Evolutionary conservation across 176 grass and related monocot species (phyloP).

Genomic region (sorghum (Sorghum bicolor)): Sorghum_bicolor_NCBIv3 NC_012870.2:3869501-3870000

Average conservation of each 20-base stretch:
- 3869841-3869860: constrained; percentile 84
- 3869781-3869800: constrained; percentile 76
- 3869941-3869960: constrained; percentile 47
- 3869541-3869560: not conserved
- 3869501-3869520: not conserved
- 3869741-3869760: constrained; percentile 86
- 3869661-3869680: constrained; percentile 28
- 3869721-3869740: constrained; percentile 76
- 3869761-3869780: constrained; percentile 70
- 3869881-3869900: constrained; percentile 69
- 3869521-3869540: not conserved
- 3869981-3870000: constrained; percentile 18
- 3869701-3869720: not conserved
- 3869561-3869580: constrained; percentile 52
- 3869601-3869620: constrained; percentile 85
- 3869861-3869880: constrained; percentile 75
- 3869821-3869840: constrained; percentile 69
- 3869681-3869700: not conserved
- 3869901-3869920: constrained; percentile 67
- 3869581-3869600: constrained; percentile 91
- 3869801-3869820: constrained; percentile 79
- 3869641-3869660: constrained; percentile 60
- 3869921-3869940: constrained; percentile 78
- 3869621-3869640: constrained; percentile 75
- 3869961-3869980: not conserved